Base-by-base conservation (phyloP, 176 grass and related monocot genomes). In the sorghum (Sorghum bicolor) region DNA sequence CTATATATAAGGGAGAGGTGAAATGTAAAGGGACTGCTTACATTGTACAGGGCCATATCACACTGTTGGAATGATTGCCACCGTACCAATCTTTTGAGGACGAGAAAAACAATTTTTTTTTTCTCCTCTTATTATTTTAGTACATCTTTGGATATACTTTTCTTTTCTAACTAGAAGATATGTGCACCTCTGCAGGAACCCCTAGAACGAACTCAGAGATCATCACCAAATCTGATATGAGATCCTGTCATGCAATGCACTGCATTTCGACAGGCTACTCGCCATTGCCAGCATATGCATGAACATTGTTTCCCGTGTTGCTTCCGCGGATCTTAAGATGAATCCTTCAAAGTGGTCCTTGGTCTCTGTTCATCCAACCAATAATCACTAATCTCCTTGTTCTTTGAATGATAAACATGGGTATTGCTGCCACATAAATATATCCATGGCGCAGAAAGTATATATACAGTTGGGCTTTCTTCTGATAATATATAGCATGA, bases 1-100 rank as follows among this genome's bases (percentile, higher is more conserved):
- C 45, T 80, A 86, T 91, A 94, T 94, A 89, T 88, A 94, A 85
- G 82, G 82, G 76, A n/a, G 88, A 33, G 53, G 70, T 69, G 88
- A 84, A 86, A 84, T 64, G 62, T 71, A 86, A 87, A 83, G 74
- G 40, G 74, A 64, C 82, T 44, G 36, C 37, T 84, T 82, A 86
- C 82, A 79, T 64, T 93, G 85, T 90, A 90, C 88, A 36, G 10
- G 6, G 31, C 90, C 87, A 78, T 79, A 79, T 76, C 32, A 70
- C 25, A 78, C 67, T 83, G 74, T 86, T 80, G 80, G 80, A 83
- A 83, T 83, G 79, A 83, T 75, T 76, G 90, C 33, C 79, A 55
- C n/a, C n/a, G n/a, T n/a, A n/a, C 78, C 73, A 75, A 80, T 83
- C 70, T 92, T 83, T 83, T 38, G 2, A 80, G 69, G 26, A 70